Conservation (phyloP, 1,139 yeast genomes). For the Candida tropicalis region DNA sequence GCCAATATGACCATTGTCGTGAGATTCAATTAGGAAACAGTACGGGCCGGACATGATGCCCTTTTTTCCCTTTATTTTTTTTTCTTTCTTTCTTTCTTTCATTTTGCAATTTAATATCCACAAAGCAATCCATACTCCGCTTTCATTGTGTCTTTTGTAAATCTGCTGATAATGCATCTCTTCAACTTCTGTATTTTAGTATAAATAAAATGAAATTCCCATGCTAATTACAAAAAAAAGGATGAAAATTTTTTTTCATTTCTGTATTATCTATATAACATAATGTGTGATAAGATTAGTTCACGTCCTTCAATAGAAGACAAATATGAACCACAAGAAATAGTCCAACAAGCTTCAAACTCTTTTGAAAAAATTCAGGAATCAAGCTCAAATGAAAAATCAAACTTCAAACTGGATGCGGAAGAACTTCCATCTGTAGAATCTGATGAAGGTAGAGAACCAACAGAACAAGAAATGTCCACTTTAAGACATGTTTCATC, state of each 20-base stretch:
- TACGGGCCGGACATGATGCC: neutral
- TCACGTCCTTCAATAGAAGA: neutral
- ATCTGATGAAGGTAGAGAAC: constrained; percentile 28
- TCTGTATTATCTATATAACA: too few species aligned
- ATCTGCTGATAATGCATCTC: constrained; percentile 1
- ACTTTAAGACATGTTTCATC: constrained; percentile 44
- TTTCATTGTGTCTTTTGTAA: neutral
- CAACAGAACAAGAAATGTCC: constrained; percentile 40
- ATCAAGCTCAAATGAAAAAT: neutral
- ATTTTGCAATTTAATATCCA: neutral
- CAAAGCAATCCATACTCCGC: neutral
- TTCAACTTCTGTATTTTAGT: neutral
- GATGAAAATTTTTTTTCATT: too few species aligned
- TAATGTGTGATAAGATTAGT: constrained; percentile 1
- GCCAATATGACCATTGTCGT: too few species aligned
- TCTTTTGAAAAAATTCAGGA: neutral
- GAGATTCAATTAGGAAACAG: too few species aligned
- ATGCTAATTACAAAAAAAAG: too few species aligned
- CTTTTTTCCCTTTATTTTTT: neutral
- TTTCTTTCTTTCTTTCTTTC: neutral
- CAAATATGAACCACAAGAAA: neutral
- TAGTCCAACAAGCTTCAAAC: neutral
- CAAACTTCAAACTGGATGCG: neutral
- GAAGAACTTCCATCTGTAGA: constrained; percentile 2
- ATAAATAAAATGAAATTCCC: neutral